Evolutionary conservation across 352 stramenopile genomes (phyloP).

Genomic region (Thalassiosira hispida): DNA sequence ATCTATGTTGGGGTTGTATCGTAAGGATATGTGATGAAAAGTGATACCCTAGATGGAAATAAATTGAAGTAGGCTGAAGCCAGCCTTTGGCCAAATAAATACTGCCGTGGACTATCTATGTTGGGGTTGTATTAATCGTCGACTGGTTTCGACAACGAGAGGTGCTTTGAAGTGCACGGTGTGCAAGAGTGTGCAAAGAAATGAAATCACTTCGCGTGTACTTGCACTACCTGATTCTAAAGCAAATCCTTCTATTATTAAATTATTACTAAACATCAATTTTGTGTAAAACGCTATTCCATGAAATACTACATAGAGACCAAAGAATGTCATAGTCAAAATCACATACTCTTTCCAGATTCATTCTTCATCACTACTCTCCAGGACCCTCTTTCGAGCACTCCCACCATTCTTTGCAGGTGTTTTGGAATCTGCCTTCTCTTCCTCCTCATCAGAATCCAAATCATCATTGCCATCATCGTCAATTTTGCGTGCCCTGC

Average conservation of each 20-base stretch:
- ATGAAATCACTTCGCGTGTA: too few species aligned
- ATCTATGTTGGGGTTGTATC: too few species aligned
- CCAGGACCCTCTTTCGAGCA: constrained; percentile 27
- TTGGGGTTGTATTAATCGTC: too few species aligned
- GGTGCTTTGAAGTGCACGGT: too few species aligned
- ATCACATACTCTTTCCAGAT: not conserved
- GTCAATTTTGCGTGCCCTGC: constrained; percentile 14
- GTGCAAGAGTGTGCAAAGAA: too few species aligned
- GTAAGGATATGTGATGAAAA: too few species aligned
- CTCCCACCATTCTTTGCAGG: not conserved
- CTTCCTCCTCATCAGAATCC: constrained; percentile 11
- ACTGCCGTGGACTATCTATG: too few species aligned
- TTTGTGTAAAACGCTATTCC: constrained; percentile 7
- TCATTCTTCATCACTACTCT: constrained; percentile 28
- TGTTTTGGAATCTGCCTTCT: constrained; percentile 10
- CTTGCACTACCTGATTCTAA: constrained; percentile 2
- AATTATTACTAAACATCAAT: constrained; percentile 3
- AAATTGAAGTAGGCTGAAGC: too few species aligned
- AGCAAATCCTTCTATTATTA: not conserved
- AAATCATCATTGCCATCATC: constrained; percentile 31
- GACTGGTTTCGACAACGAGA: too few species aligned
- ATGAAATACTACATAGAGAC: not conserved
- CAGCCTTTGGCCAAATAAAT: too few species aligned
- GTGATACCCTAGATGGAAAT: too few species aligned
- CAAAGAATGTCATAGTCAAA: not conserved